phyloP scores from a whole-genome alignment of 352 stramenopile species.

The Phytopythium litorale region DNA sequence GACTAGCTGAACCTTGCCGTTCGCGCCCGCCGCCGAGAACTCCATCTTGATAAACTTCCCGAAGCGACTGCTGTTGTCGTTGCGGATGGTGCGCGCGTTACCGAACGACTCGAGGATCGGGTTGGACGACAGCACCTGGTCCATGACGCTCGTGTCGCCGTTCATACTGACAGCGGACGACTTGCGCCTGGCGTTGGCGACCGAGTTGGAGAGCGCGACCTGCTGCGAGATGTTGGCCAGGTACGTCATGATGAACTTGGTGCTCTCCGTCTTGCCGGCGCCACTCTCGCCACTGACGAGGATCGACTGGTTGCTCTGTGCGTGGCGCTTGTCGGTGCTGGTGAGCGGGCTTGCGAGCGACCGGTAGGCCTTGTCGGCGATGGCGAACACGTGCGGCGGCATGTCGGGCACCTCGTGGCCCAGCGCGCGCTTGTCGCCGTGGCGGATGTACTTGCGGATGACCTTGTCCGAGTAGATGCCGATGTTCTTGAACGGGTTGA shows the following conservation, averaged over 20 bases:
- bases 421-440: constrained; percentile 67
- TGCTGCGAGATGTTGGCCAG: constrained; percentile 87
- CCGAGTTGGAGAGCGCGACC: not conserved
- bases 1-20: constrained; percentile 42
- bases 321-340: constrained; percentile 11
- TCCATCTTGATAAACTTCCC: constrained; percentile 98
- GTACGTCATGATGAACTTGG: constrained; percentile 96
- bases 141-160: constrained; percentile 78
- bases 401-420: constrained; percentile 68
- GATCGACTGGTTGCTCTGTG: constrained; percentile 85
- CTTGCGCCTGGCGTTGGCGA: constrained; percentile 10
- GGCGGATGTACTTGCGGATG: constrained; percentile 84
- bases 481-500: constrained; percentile 88
- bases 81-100: constrained; percentile 96
- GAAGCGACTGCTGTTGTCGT: constrained; percentile 97
- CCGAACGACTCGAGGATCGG: constrained; percentile 99
- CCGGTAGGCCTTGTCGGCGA: constrained; percentile 88
- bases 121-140: constrained; percentile 96
- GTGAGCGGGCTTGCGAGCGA: constrained; percentile 64
- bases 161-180: constrained; percentile 13
- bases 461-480: constrained; percentile 87
- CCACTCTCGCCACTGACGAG: constrained; percentile 92
- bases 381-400: constrained; percentile 90
- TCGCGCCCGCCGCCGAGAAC: constrained; percentile 67
- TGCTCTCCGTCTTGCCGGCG: constrained; percentile 96